A percentile compares a stretch with the other conserved stretches of the same genome.
Evolutionary conservation across 306 rosid genomes (phyloP).

Genomic region (Dalbergia cultrata): DNA sequence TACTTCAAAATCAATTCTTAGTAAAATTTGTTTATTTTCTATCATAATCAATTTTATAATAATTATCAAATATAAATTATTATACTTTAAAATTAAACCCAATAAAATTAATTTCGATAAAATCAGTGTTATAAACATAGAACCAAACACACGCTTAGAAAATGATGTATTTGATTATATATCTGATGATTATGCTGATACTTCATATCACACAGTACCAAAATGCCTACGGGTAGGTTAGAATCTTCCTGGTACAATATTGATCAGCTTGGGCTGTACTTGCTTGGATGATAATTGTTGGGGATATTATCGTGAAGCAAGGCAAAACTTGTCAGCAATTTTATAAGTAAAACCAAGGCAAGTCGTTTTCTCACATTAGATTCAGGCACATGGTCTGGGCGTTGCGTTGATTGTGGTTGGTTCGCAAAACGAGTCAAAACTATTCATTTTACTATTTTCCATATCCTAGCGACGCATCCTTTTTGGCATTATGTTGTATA

Average conservation of each 20-base stretch:
- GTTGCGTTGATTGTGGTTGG: background rate
- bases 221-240: background rate
- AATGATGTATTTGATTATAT: background rate
- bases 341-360: constrained; percentile 24
- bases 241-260: constrained; percentile 21
- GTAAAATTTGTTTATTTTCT: no score
- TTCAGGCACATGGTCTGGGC: constrained; percentile 37
- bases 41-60: no score
- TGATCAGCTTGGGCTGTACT: constrained; percentile 16
- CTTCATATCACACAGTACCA: background rate
- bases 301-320: constrained; percentile 28
- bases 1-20: no score
- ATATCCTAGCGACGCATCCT: background rate
- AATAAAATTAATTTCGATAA: no score
- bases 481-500: background rate
- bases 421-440: background rate
- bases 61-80: no score
- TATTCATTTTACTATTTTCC: background rate
- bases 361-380: constrained; percentile 52
- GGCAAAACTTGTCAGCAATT: constrained; percentile 30
- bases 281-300: constrained; percentile 27
- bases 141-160: background rate
- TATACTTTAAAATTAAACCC: no score
- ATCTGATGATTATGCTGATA: no score
- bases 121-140: no score